Percentiles rank a stretch among this genome's conserved stretches.
Conservation (phyloP, 306 rosid species). For the Abrus precatorius region DNA sequence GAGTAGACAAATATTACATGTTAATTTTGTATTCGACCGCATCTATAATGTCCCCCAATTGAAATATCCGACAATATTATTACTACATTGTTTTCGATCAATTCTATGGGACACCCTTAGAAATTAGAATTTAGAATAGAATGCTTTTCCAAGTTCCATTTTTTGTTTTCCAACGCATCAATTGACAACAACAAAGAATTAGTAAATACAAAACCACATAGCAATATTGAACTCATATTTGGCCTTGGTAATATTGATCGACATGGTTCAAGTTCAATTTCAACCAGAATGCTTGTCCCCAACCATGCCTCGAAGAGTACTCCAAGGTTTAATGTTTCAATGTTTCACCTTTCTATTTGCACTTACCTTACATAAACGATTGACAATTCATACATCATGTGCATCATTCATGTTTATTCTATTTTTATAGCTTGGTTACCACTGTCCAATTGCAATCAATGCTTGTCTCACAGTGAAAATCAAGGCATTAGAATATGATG, state of each 20-base stretch:
- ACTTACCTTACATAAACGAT: neutral
- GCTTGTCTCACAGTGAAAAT: neutral
- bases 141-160: conserved; percentile 33
- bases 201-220: neutral
- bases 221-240: conserved; percentile 18
- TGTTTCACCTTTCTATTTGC: neutral
- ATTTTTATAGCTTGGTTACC: neutral
- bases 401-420: neutral
- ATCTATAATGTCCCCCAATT: conserved; percentile 18
- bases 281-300: conserved; percentile 27
- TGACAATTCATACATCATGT: conserved; percentile 7
- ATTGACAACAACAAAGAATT: conserved; percentile 25
- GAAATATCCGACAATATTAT: conserved; percentile 38
- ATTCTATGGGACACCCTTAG: conserved; percentile 38
- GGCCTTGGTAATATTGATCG: conserved; percentile 36
- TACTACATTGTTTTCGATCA: conserved; percentile 50
- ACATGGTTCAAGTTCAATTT: neutral
- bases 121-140: neutral
- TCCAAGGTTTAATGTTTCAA: conserved; percentile 54
- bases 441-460: neutral
- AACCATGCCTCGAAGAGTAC: conserved; percentile 61
- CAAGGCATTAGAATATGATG: conserved; percentile 23
- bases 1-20: neutral
- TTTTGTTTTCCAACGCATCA: conserved; percentile 18
- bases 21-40: conserved; percentile 47